Base-by-base conservation (phyloP, 345 rosid genomes). In the Euphorbia peplus region DNA sequence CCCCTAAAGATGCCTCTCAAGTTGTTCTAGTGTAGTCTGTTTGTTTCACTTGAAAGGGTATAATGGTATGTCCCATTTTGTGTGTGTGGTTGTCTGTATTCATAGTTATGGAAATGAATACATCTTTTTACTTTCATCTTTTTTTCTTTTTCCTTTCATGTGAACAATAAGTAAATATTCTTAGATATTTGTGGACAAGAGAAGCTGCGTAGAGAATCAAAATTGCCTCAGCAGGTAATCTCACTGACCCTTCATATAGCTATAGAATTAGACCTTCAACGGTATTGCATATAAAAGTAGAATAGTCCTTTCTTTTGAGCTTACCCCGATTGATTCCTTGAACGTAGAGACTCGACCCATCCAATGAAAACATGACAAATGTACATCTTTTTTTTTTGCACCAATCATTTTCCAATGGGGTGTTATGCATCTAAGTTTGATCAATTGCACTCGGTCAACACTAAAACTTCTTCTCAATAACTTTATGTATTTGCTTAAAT, bases 141-240 rank as follows among this genome's bases (percentile, higher is more conserved):
- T 26, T 28, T 54, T 7, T 25, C 19, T 39, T 55, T n/a, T n/a
- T n/a, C n/a, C n/a, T n/a, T 9, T 42, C 24, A 30, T 68, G 59
- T 32, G 9, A 26, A 24, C 24, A 47, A 2, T 16, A 62, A 53
- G 52, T 35, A 18, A 63, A 73, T 57, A 57, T 47, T 67, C 58
- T 32, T 53, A 30, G 30, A 79, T 63, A 44, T 66, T 42, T 53
- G 68, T 41, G 66, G 75, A 68, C 78, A 69, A 70, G 19, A 37
- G 64, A 61, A 71, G 76, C 72, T 58, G 67, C 68, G 67, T 32
- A 21, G 44, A 32, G 61, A 73, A 69, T 76, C 61, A 59, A 73
- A 64, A 58, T 68, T 51, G 61, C 66, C 19, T 32, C 21, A 59
- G 14, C 42, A n/a, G 55, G 66, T 32, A 46, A 44, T 57, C 58